Base-by-base conservation (phyloP, 176 grass and related monocot genomes). In the Lolium multiflorum region DNA sequence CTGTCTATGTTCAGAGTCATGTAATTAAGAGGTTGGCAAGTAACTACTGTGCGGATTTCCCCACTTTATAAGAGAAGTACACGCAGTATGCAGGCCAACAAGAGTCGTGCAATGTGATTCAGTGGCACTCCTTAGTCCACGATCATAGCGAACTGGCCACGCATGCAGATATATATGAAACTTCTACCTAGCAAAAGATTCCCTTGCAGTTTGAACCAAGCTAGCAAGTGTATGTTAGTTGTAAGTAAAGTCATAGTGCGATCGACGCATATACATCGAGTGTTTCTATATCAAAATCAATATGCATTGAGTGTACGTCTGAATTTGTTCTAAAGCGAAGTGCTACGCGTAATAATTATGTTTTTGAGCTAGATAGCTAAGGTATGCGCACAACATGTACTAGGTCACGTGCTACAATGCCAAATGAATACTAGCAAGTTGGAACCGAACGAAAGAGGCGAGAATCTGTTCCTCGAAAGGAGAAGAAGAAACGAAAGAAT, bases 401-500 rank as follows among this genome's bases (percentile, higher is more conserved):
- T 9, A 57, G 22, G 26, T 77, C 71, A 77, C 72, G 72, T 86
- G 76, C 61, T 56, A 31, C 35, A 82, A 70, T 71, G 48, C 28
- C 59, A 75, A 67, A 69, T 50, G 51, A 46, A 63, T 25, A 58
- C 25, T 48, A 24, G 12, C 64, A 39, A 48, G 25, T 84, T 76
- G 62, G 44, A 49, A 65, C 82, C 22, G 25, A 59, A 22, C 1
- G 64, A 65, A 83, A 84, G 28, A 66, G 21, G 35, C 55, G 77
- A 63, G 74, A 62, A 66, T 83, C 17, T 66, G 38, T 77, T 82
- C 61, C n/a, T 87, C 55, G 22, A 12, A 11, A 44, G 20, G 39
- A 51, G 72, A 41, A 24, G 46, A 64, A 48, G 25, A 74, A 91
- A 87, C 75, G 75, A 91, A 84, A 87, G 89, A 91, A 80, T 71